A percentile compares a stretch with the other conserved stretches of the same genome.
These are phyloP conservation scores for Eucalyptus lansdowneana DNA, from an alignment of 345 rosid species.

Conservation along the genomic window DNA sequence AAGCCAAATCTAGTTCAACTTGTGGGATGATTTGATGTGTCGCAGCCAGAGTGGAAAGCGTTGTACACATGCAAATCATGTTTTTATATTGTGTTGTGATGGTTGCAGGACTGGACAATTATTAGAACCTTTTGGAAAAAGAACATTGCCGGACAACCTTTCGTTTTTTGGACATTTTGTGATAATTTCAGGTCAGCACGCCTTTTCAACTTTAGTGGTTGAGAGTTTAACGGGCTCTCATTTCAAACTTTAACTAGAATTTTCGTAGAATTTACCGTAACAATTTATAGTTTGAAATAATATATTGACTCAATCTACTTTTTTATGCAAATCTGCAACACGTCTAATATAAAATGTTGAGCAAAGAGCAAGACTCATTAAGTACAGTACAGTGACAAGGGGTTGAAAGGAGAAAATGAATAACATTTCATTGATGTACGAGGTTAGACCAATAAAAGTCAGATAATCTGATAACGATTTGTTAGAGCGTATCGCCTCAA, in stretches of 20 bases:
- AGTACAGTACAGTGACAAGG: no score
- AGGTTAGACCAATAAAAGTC: no score
- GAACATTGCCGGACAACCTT: not conserved
- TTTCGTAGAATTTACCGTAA: not conserved
- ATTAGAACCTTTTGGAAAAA: not conserved
- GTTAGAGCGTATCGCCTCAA: not conserved
- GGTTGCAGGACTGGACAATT: not conserved
- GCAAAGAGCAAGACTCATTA: rapidly evolving
- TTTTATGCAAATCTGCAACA: no score
- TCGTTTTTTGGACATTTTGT: not conserved
- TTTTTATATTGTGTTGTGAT: not conserved
- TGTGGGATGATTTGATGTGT: not conserved
- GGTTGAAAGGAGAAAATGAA: no score
- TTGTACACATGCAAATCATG: not conserved
- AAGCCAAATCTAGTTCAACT: not conserved
- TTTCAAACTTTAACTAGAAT: not conserved
- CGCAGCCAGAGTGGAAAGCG: not conserved
- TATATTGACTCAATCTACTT: no score
- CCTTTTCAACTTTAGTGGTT: not conserved
- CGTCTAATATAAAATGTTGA: no score
- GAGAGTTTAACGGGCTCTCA: not conserved
- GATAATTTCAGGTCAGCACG: not conserved
- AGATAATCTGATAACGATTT: rapidly evolving
- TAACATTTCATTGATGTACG: no score
- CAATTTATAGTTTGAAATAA: no score